Evolutionary conservation across 2,329 filamentous ascomycete genomes (phyloP).

Genomic region (Colletotrichum spaethianum): DNA sequence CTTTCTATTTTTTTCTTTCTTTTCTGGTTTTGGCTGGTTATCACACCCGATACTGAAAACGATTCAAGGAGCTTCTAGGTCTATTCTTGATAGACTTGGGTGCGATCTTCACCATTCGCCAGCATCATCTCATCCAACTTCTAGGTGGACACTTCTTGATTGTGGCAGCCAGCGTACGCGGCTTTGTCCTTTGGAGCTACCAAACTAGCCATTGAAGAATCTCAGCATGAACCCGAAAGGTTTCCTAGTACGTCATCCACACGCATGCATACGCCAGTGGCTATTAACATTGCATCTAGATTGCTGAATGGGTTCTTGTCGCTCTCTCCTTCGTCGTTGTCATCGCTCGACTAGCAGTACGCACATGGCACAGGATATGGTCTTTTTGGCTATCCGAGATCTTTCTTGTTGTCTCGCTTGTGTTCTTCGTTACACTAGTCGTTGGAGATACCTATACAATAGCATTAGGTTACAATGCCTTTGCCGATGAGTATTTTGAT

Average conservation of each 20-base stretch:
- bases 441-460: slow-evolving; percentile 12
- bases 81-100: neutral
- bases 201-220: neutral
- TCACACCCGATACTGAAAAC: no score
- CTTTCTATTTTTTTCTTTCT: no score
- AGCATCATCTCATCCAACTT: neutral
- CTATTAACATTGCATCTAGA: neutral
- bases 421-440: neutral
- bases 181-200: neutral
- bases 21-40: neutral
- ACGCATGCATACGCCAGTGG: no score
- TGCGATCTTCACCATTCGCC: neutral
- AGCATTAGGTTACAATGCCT: neutral
- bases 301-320: neutral
- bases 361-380: slow-evolving; percentile 3
- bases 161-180: no score
- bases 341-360: slow-evolving; percentile 4
- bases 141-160: no score
- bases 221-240: neutral
- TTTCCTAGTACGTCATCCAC: neutral
- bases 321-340: neutral
- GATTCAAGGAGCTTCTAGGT: neutral
- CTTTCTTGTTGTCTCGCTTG: neutral
- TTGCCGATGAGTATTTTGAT: neutral
- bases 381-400: slow-evolving; percentile 13